Conservation (phyloP, 2,329 filamentous ascomycete genomes). For the Pseudogymnoascus verrucosus region DNA sequence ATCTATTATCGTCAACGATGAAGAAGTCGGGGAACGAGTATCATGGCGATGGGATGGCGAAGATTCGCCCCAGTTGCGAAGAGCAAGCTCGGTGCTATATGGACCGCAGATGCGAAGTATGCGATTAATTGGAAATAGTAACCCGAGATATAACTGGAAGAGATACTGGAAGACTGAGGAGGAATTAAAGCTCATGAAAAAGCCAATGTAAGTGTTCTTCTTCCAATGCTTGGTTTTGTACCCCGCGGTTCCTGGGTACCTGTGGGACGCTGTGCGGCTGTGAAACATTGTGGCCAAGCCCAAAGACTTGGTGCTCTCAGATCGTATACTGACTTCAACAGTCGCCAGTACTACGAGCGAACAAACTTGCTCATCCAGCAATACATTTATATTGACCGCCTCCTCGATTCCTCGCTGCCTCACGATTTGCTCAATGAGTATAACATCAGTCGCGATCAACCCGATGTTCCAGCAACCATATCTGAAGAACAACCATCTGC, state of each 20-base stretch:
- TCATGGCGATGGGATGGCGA: slow-evolving; percentile 15
- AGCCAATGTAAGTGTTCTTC: slow-evolving; percentile 49
- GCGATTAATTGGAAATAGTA: slow-evolving; percentile 81
- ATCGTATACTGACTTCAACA: slow-evolving; percentile 24
- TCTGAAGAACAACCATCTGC: slow-evolving; percentile 50
- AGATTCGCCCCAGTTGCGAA: slow-evolving; percentile 42
- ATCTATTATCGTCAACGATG: background rate
- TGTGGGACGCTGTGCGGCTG: background rate
- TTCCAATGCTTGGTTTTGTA: background rate
- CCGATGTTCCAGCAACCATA: slow-evolving; percentile 66
- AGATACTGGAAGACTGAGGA: slow-evolving; percentile 77
- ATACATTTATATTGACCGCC: slow-evolving; percentile 85
- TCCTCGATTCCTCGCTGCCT: slow-evolving; percentile 87
- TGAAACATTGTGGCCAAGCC: background rate
- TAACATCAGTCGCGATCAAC: slow-evolving; percentile 40
- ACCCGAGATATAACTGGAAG: slow-evolving; percentile 79
- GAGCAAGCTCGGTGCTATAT: slow-evolving; percentile 50
- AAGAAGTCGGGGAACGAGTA: background rate
- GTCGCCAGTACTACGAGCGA: slow-evolving; percentile 77
- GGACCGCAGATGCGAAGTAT: slow-evolving; percentile 73
- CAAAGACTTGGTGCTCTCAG: background rate
- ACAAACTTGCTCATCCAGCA: slow-evolving; percentile 85
- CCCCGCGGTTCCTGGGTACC: background rate
- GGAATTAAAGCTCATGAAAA: slow-evolving; percentile 62
- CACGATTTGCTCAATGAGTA: slow-evolving; percentile 91